Evolutionary conservation across 768 basidiomycete species (phyloP).

Genomic region (Suillus placidus): DNA sequence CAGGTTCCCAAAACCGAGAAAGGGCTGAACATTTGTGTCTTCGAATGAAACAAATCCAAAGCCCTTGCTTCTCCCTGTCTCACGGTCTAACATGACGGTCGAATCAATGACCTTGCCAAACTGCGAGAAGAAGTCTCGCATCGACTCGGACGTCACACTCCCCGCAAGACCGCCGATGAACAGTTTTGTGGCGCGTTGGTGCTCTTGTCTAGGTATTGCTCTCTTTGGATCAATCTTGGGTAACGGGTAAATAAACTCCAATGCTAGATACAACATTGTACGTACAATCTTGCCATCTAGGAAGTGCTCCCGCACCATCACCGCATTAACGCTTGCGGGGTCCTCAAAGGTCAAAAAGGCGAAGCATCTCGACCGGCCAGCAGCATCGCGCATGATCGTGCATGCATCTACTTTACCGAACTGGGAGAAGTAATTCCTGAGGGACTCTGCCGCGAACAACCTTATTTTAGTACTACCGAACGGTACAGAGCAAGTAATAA

Average conservation of each 20-base stretch:
- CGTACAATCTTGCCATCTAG: constrained; percentile 97
- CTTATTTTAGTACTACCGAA: constrained; percentile 48
- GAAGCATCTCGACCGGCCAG: constrained; percentile 94
- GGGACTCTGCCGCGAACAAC: constrained; percentile 54
- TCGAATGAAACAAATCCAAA: constrained; percentile 98
- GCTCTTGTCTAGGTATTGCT: constrained; percentile 95
- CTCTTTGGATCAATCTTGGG: constrained; percentile 99
- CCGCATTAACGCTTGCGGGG: constrained; percentile 89
- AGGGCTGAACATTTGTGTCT: constrained; percentile 85
- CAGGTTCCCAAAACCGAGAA: constrained; percentile 85
- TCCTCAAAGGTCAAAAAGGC: constrained; percentile 97
- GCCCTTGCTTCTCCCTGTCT: constrained; percentile 93
- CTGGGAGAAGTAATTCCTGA: constrained; percentile 89
- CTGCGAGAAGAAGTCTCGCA: constrained; percentile 91
- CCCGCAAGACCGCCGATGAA: constrained; percentile 96
- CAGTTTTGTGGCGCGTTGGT: constrained; percentile 89
- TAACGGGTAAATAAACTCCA: constrained; percentile 16
- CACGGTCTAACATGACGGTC: constrained; percentile 97
- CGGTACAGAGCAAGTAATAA: constrained; percentile 39
- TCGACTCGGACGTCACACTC: constrained; percentile 89
- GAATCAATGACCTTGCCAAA: constrained; percentile 97
- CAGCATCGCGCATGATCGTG: constrained; percentile 98
- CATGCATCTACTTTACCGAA: constrained; percentile 97
- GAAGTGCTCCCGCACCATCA: constrained; percentile 93
- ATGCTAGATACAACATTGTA: constrained; percentile 30